Percentiles rank a stretch among this genome's conserved stretches.
These are phyloP conservation scores for Chiua virens DNA, from an alignment of 768 basidiomycete species.

Conservation along the genomic window DNA sequence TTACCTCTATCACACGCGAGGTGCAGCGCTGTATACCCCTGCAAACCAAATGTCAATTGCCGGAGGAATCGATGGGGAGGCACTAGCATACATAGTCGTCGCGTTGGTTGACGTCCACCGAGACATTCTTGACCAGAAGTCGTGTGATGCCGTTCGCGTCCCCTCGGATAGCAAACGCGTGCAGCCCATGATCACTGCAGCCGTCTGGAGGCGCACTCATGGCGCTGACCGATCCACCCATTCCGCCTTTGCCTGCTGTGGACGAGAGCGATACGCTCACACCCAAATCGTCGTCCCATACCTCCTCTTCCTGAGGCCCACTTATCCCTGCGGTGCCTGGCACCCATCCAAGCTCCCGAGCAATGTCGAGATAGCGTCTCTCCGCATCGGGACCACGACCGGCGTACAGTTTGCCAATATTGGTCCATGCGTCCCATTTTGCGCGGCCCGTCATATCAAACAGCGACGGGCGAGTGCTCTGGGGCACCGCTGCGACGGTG, in stretches of 20 bases:
- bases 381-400: constrained; percentile 51
- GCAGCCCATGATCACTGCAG: constrained; percentile 46
- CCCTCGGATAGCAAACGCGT: constrained; percentile 63
- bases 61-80: not conserved
- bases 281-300: constrained; percentile 44
- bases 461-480: constrained; percentile 62
- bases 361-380: constrained; percentile 66
- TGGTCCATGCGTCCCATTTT: constrained; percentile 86
- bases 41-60: constrained; percentile 4
- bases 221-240: constrained; percentile 66
- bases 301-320: constrained; percentile 30
- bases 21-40: constrained; percentile 91
- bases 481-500: constrained; percentile 57
- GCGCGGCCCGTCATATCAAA: constrained; percentile 79
- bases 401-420: constrained; percentile 48
- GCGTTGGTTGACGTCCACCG: constrained; percentile 51
- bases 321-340: constrained; percentile 29
- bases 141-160: constrained; percentile 45
- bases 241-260: constrained; percentile 31
- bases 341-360: constrained; percentile 67
- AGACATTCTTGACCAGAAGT: constrained; percentile 43
- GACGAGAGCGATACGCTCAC: constrained; percentile 23
- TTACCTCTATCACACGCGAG: constrained; percentile 84
- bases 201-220: constrained; percentile 41
- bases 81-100: constrained; percentile 73